These are phyloP conservation scores for Fusarium sp. DNA, from an alignment of 2,329 filamentous ascomycete genomes.

Conservation along the genomic window DNA sequence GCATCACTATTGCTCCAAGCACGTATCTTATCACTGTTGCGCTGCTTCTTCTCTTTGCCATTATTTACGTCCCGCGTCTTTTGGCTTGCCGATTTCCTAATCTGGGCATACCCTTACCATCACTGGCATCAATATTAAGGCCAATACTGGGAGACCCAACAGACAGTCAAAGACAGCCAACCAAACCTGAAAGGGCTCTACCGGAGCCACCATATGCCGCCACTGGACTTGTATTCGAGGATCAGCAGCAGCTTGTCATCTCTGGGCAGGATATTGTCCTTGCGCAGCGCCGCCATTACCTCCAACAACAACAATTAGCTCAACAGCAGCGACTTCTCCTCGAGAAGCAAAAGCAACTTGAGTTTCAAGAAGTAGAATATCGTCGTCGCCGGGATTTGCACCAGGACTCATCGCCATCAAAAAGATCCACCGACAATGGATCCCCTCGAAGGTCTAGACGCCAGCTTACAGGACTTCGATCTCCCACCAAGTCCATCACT, in stretches of 20 bases:
- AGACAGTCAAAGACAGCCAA: conserved; percentile 2
- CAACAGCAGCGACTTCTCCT: conserved; percentile 25
- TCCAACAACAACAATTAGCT: conserved; percentile 29
- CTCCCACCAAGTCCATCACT: conserved; percentile 55
- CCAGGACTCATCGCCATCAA: conserved; percentile 8
- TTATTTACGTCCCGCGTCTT: conserved; percentile 56
- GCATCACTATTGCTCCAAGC: conserved; percentile 66
- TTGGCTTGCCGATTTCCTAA: conserved; percentile 48
- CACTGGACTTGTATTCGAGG: conserved; percentile 45
- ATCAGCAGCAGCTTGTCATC: conserved; percentile 47
- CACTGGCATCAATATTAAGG: conserved; percentile 29
- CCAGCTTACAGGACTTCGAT: conserved; percentile 64
- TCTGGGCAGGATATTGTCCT: conserved; percentile 45
- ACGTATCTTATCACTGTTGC: conserved; percentile 64
- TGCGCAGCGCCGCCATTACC: conserved; percentile 36
- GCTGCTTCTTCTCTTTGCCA: conserved; percentile 61
- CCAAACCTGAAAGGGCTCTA: conserved; percentile 39
- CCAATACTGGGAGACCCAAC: conserved; percentile 30
- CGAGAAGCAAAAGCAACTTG: conserved; percentile 33
- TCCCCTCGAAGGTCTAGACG: conserved; percentile 57
- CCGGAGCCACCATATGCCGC: conserved; percentile 37
- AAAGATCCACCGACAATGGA: conserved; percentile 42
- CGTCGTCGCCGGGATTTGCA: conserved; percentile 26
- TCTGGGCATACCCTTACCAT: conserved; percentile 47
- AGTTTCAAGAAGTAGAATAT: conserved; percentile 32